phyloP scores from a whole-genome alignment of 2,329 filamentous ascomycete species.

The Trematosphaeria pertusa region DNA sequence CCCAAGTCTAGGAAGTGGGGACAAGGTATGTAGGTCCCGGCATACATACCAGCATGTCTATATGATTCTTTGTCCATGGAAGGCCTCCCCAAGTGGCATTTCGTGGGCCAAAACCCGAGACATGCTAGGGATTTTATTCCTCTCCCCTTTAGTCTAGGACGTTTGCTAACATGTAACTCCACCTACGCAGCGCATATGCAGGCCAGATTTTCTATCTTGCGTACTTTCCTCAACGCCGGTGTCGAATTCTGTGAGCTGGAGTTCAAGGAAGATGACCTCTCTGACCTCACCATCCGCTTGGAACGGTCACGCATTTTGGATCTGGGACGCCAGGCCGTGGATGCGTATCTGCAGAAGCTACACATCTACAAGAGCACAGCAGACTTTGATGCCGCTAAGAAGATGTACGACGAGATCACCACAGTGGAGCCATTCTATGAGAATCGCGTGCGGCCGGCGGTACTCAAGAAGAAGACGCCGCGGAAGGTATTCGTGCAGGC shows the following conservation, averaged over 20 bases:
- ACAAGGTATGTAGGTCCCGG: too few species aligned
- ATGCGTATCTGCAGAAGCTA: conserved; percentile 86
- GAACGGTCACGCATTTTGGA: conserved; percentile 87
- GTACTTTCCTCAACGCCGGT: conserved; percentile 84
- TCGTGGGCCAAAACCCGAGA: too few species aligned
- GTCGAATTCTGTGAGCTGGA: conserved; percentile 85
- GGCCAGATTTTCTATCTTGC: conserved; percentile 86
- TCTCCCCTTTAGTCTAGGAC: too few species aligned
- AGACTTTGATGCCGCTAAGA: conserved; percentile 77
- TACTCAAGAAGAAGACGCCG: conserved; percentile 80
- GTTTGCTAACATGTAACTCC: too few species aligned
- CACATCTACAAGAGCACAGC: conserved; percentile 93
- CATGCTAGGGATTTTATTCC: too few species aligned
- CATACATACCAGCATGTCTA: too few species aligned
- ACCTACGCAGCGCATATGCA: conserved; percentile 83
- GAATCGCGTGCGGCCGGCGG: conserved; percentile 76
- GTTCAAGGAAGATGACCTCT: conserved; percentile 75
- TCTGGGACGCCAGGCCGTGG: conserved; percentile 81
- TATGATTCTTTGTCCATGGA: too few species aligned
- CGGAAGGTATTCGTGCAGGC: conserved; percentile 93
- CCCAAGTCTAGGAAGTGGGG: conserved; percentile 91
- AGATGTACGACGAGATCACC: conserved; percentile 85
- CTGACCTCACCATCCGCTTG: conserved; percentile 80
- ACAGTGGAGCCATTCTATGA: conserved; percentile 86
- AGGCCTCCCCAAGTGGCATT: too few species aligned